These are phyloP conservation scores for Wallemia mellicola DNA, from an alignment of 1,284 basidiomycete species.

Conservation along the genomic window DNA sequence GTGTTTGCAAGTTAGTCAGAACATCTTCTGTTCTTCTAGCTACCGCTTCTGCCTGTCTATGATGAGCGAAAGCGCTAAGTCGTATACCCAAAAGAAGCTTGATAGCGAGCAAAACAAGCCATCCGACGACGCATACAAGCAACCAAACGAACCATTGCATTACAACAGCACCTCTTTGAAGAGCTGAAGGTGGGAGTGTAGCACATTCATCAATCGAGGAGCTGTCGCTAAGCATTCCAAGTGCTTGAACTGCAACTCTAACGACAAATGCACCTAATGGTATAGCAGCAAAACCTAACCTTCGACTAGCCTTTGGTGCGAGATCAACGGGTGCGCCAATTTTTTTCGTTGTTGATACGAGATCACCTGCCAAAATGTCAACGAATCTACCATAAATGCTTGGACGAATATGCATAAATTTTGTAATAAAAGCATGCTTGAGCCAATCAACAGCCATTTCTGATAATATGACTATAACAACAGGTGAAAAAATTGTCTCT, in stretches of 20 bases:
- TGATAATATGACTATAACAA: conserved; percentile 60
- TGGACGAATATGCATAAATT: conserved; percentile 77
- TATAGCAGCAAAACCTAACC: conserved; percentile 74
- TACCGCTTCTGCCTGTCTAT: conserved; percentile 35
- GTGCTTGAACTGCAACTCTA: conserved; percentile 53
- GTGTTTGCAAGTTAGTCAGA: conserved; percentile 53
- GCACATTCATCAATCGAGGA: conserved; percentile 16
- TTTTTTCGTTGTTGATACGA: conserved; percentile 27
- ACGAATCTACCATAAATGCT: conserved; percentile 85
- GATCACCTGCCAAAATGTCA: conserved; percentile 80
- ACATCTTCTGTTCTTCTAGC: conserved; percentile 30
- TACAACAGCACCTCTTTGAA: background rate
- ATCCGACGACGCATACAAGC: conserved; percentile 1
- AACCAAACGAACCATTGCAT: conserved; percentile 1
- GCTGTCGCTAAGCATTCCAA: conserved; percentile 25
- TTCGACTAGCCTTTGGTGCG: conserved; percentile 32
- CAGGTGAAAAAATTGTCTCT: conserved; percentile 83
- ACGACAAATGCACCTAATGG: conserved; percentile 77
- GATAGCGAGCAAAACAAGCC: conserved; percentile 30
- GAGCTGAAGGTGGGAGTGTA: conserved; percentile 1
- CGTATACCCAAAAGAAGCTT: conserved; percentile 70
- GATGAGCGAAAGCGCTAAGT: conserved; percentile 49
- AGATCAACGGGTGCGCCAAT: conserved; percentile 40
- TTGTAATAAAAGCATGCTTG: conserved; percentile 97
- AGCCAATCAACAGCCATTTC: conserved; percentile 96